Conservation (phyloP, 176 grass and related monocot species). For the Typha latifolia region DNA sequence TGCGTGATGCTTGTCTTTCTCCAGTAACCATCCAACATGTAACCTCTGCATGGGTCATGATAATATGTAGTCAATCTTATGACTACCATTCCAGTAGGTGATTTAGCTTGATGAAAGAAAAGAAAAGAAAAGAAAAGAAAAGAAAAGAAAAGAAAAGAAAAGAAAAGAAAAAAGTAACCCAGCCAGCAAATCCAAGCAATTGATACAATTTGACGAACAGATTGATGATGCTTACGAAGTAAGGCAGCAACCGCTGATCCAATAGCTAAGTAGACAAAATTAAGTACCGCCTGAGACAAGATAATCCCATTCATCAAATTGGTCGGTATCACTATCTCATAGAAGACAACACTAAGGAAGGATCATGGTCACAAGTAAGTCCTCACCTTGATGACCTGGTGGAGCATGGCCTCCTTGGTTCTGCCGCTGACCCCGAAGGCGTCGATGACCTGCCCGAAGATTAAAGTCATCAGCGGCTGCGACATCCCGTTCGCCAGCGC, state of each 20-base stretch:
- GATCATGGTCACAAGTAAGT: background rate
- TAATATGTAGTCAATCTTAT: background rate
- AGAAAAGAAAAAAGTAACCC: no score
- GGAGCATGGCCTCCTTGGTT: conserved; percentile 19
- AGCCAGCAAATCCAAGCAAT: no score
- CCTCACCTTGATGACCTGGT: conserved; percentile 43
- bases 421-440: conserved; percentile 32
- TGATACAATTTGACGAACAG: background rate
- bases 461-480: conserved; percentile 51
- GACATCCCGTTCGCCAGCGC: conserved; percentile 43
- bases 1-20: conserved; percentile 35
- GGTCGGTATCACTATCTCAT: background rate
- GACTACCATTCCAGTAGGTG: background rate
- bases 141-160: no score
- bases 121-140: no score
- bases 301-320: background rate
- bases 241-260: conserved; percentile 50
- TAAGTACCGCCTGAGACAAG: conserved; percentile 45
- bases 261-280: conserved; percentile 67
- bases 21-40: conserved; percentile 39
- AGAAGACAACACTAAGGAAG: background rate
- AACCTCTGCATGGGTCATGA: conserved; percentile 20
- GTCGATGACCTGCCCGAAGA: conserved; percentile 55
- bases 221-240: conserved; percentile 35
- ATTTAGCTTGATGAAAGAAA: no score